Evolutionary conservation across 176 grass and related monocot species (phyloP).

Genomic region (Pontederia paniculata): DNA sequence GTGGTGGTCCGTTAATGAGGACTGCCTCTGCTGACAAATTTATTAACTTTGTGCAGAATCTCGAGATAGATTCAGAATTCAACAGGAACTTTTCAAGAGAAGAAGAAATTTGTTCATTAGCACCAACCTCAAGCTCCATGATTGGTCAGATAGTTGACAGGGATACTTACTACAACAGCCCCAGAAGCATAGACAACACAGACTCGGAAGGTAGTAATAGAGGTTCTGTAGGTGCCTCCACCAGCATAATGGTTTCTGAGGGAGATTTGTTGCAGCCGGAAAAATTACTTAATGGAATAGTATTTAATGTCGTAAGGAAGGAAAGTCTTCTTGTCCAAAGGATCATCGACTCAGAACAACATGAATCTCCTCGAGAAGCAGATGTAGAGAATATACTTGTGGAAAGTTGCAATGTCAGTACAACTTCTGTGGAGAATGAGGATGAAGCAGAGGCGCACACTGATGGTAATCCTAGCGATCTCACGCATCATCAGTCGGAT

Average conservation of each 20-base stretch:
- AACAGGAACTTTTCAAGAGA: constrained; percentile 29
- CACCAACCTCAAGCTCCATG: constrained; percentile 25
- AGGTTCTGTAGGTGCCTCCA: constrained; percentile 27
- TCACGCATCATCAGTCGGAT: too few relatives aligned
- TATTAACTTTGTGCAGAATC: constrained; percentile 84
- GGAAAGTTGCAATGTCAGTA: background rate
- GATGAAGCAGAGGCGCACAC: background rate
- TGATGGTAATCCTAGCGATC: too few relatives aligned
- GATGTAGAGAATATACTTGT: constrained; percentile 3
- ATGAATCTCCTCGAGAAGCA: constrained; percentile 28
- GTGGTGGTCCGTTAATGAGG: constrained; percentile 88
- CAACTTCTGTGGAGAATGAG: background rate
- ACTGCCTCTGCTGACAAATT: constrained; percentile 73
- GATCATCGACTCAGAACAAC: constrained; percentile 22
- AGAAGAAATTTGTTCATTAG: constrained; percentile 24
- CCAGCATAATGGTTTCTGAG: constrained; percentile 68
- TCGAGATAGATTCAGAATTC: constrained; percentile 61
- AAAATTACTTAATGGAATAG: constrained; percentile 74
- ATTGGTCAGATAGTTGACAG: constrained; percentile 25
- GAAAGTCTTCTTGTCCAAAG: constrained; percentile 33
- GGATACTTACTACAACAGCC: constrained; percentile 21
- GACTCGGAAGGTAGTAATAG: constrained; percentile 24
- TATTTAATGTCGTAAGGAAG: constrained; percentile 89
- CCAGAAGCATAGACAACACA: constrained; percentile 46
- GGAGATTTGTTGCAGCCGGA: constrained; percentile 88